These are phyloP conservation scores for Ogataea sp. DNA, from an alignment of 805 yeast genomes.

Conservation along the genomic window DNA sequence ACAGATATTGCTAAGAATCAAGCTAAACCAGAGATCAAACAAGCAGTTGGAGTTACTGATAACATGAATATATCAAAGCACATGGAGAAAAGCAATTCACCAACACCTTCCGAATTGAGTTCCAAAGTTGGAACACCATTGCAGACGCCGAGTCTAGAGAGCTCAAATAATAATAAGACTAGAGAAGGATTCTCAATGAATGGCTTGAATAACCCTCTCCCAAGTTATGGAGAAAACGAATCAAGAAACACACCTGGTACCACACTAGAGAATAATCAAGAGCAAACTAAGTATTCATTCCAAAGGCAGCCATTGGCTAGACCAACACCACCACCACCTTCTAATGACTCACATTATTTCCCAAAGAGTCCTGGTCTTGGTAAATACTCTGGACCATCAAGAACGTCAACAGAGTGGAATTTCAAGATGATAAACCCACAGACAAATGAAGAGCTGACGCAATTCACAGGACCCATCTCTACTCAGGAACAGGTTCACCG, in stretches of 20 bases:
- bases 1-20: slow-evolving; percentile 65
- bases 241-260: neutral
- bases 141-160: too few relatives aligned
- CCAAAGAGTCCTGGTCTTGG: slow-evolving; percentile 6
- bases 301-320: slow-evolving; percentile 12
- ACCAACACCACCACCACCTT: slow-evolving; percentile 5
- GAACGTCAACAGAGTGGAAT: slow-evolving; percentile 49
- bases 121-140: too few relatives aligned
- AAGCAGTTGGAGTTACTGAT: slow-evolving; percentile 58
- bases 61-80: too few relatives aligned
- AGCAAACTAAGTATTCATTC: slow-evolving; percentile 4
- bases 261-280: neutral
- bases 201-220: slow-evolving; percentile 5
- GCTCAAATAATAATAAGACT: too few relatives aligned
- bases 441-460: slow-evolving; percentile 34
- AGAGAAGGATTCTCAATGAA: slow-evolving; percentile 1
- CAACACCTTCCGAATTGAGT: too few relatives aligned
- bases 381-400: slow-evolving; percentile 15
- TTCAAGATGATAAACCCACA: slow-evolving; percentile 41
- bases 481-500: slow-evolving; percentile 47
- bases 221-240: neutral
- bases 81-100: too few relatives aligned
- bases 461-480: slow-evolving; percentile 39
- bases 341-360: slow-evolving; percentile 4
- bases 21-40: slow-evolving; percentile 45